Evolutionary conservation across 2,329 filamentous ascomycete genomes (phyloP).

Genomic region (Penicillium freii): DNA sequence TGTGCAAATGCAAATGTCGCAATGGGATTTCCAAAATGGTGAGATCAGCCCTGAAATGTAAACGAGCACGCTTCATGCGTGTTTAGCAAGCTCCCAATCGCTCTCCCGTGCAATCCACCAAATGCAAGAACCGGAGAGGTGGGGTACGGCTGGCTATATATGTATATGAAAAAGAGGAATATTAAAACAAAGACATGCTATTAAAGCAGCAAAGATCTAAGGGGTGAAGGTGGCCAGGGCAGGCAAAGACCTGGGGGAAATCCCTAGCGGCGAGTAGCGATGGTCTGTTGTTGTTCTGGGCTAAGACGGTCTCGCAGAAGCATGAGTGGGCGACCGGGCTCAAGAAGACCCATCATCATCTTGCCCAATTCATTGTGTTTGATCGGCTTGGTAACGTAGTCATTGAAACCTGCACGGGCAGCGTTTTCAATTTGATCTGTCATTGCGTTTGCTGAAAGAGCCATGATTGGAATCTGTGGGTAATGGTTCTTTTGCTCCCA

Average conservation of each 20-base stretch:
- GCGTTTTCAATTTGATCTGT: conserved; percentile 50
- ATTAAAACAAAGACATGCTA: conserved; percentile 5
- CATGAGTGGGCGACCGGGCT: conserved; percentile 42
- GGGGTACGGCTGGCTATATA: not conserved
- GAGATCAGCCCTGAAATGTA: not conserved
- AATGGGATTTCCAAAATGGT: not conserved
- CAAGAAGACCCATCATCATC: conserved; percentile 51
- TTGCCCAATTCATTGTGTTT: conserved; percentile 50
- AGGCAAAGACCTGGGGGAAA: not conserved
- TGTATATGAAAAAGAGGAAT: not conserved
- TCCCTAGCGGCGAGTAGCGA: conserved; percentile 15
- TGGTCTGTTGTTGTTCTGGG: conserved; percentile 19
- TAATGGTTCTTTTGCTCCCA: conserved; percentile 49
- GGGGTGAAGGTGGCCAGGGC: not conserved
- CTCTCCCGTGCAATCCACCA: conserved; percentile 6
- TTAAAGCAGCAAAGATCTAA: not conserved
- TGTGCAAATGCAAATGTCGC: conserved; percentile 10
- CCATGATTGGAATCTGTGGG: conserved; percentile 50
- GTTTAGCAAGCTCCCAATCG: not conserved
- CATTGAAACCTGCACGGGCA: conserved; percentile 48
- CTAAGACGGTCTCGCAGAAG: conserved; percentile 43
- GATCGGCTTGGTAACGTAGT: conserved; percentile 52
- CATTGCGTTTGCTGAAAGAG: conserved; percentile 51
- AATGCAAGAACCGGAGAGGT: conserved; percentile 1
- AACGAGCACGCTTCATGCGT: not conserved